Evolutionary conservation across 306 rosid species (phyloP), one percentile per base, ranked within the genome.

Genomic region (Albizia julibrissin): DNA sequence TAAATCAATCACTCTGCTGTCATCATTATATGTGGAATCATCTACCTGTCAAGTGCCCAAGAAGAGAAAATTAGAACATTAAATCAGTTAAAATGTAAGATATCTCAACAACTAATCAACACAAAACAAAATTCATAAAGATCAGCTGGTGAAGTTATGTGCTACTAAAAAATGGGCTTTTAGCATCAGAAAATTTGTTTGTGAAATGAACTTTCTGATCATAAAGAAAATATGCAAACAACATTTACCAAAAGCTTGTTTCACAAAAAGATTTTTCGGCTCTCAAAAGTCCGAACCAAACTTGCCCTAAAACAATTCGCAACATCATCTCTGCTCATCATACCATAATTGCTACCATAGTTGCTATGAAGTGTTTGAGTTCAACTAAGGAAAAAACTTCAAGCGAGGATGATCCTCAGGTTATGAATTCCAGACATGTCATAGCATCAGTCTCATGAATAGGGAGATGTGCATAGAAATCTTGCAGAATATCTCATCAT

Each of bases 1-100:
- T 40, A 93, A 91, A 81, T 95, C 98, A 67, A 87, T 77, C 71
- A 89, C 85, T 85, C 95, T 91, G 84, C 90, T 88, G 44, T 91
- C 95, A 58, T 89, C 97, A 65, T 61, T 82, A 85, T 84, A 88
- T 31, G 87, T 88, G 82, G 90, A 90, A 81, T 90, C 93, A 89
- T 89, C 90, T 73, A 93, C 94, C 98, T 95, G 90, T 62, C 80
- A 90, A 88, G 84, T 52, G 78, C 80, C 47, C 46, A 27, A 37
- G 76, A 34, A 46, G 76, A 73, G 27, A 58, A 69, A 79, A 66
- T 81, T 69, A 73, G 31, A 68, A 68, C 69, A 84, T 43, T 16
- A n/a, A 39, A 65, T 72, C 65, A 44, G 46, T 67, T 67, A 34
- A 31, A 59, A 56, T 44, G 22, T 49, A 49, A 76, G 70, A 72